phyloP scores from a whole-genome alignment of 345 rosid genomes.

The Melaleuca alternifolia region DNA sequence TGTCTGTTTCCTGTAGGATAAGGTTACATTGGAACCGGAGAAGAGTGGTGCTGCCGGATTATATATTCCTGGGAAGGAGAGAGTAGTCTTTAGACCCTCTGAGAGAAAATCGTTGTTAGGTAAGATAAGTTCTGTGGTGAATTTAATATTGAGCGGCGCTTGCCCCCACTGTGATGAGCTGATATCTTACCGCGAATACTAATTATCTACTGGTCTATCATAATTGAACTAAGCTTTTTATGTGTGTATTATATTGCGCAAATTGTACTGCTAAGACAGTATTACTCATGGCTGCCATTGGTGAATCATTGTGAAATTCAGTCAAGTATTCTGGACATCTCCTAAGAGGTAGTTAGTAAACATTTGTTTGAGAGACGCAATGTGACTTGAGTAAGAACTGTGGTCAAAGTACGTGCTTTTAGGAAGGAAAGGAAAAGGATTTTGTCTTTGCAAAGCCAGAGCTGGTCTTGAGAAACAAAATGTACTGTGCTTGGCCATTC shows the following conservation, averaged over 20 bases:
- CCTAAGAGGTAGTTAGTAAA: not conserved
- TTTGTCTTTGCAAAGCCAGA: not conserved
- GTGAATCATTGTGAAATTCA: not conserved
- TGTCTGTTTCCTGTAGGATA: not conserved
- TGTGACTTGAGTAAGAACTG: not conserved
- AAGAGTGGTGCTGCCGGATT: slow-evolving; percentile 19
- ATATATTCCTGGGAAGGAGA: slow-evolving; percentile 31
- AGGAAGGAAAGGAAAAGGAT: not conserved
- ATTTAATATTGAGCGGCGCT: not conserved
- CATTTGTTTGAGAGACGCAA: not conserved
- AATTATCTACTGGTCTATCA: not conserved
- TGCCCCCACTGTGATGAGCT: not conserved
- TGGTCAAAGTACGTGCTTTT: not conserved
- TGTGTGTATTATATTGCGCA: not conserved
- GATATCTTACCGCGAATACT: not conserved
- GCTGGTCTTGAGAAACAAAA: not conserved
- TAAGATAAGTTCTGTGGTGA: not conserved
- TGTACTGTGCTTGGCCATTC: not conserved
- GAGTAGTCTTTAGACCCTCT: slow-evolving; percentile 39
- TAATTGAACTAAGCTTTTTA: not conserved
- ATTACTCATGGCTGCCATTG: not conserved
- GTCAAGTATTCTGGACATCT: not conserved
- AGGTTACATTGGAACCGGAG: slow-evolving; percentile 27
- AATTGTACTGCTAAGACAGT: not conserved
- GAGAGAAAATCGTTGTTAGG: slow-evolving; percentile 41